Evolutionary conservation across 768 basidiomycete genomes (phyloP), one percentile per base, ranked within the genome.

Genomic region (Suillus bovinus): DNA sequence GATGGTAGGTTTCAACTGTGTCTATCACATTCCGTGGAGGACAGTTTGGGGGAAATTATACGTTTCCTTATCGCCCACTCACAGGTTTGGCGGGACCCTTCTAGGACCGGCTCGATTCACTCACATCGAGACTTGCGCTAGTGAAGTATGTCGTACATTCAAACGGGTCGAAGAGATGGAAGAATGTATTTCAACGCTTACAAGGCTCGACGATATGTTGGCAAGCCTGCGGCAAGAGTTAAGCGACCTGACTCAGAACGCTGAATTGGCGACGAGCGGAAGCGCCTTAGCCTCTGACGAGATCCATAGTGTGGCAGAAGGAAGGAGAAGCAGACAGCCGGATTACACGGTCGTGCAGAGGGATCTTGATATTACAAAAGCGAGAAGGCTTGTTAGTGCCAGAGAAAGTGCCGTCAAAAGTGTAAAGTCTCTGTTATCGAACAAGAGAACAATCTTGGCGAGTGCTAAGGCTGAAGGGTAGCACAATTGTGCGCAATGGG

Each of bases 31-130:
- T 27, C 29, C 34, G 27, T 22, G 34, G 13, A 27, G 27, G 33
- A 38, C 16, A 29, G 6, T 38, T 13, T 7, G 31, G 52, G 52
- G 47, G 22, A 1, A 29, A 13, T 31, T 3, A 7, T n/a, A 11
- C 10, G 11, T 27, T 27, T 11, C 13, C 36, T 56, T 4, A 29
- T 56, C 38, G 10, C 27, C 44, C 16, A 52, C 29, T 47, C 46
- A 6, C 65, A 92, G 91, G 90, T 93, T 86, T 67, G 92, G 91
- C 0, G 92, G 93, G n/a, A 86, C 82, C 8, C 76, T 93, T 78
- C 79, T 94, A 5, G 93, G 93, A 3, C 89, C 91, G 6, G 81
- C 78, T 62, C 78, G 93, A 38, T 94, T 94, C 72, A 72, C 81
- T 3, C 93, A 94, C 68, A 89, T 94, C 67, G 87, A 91, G 72